phyloP scores from a whole-genome alignment of 768 basidiomycete species.

The Wakefieldia striispora region DNA sequence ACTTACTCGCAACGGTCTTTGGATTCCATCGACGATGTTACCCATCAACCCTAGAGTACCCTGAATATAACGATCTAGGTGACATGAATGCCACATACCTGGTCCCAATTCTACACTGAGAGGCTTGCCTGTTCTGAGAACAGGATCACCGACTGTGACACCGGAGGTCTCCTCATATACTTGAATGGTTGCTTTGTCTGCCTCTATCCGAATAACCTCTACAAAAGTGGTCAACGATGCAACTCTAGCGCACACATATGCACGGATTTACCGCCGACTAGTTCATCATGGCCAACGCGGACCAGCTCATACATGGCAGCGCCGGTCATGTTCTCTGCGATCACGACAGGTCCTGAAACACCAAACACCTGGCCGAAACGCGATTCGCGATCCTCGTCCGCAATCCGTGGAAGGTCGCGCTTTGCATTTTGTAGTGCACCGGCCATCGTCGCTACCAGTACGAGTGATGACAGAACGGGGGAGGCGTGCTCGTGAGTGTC shows the following conservation, averaged over 20 bases:
- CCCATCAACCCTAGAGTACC: conserved; percentile 80
- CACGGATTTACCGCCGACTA: conserved; percentile 78
- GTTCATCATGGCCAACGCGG: conserved; percentile 96
- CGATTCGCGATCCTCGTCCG: conserved; percentile 87
- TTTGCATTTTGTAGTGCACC: conserved; percentile 92
- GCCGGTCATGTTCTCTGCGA: conserved; percentile 92
- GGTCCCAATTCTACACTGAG: conserved; percentile 97
- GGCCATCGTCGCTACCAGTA: conserved; percentile 58
- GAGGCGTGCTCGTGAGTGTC: conserved; percentile 1
- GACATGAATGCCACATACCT: conserved; percentile 47
- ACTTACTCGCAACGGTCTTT: conserved; percentile 83
- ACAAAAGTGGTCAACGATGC: conserved; percentile 14
- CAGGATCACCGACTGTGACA: conserved; percentile 98
- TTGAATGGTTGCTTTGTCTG: conserved; percentile 97
- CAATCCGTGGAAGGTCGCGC: conserved; percentile 81
- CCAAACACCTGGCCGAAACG: conserved; percentile 87
- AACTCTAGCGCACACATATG: neutral
- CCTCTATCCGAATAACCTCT: conserved; percentile 99
- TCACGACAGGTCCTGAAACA: conserved; percentile 97
- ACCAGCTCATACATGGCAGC: conserved; percentile 98
- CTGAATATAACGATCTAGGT: conserved; percentile 1
- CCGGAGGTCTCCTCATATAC: conserved; percentile 99
- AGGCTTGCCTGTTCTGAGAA: conserved; percentile 95
- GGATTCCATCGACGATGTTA: conserved; percentile 99
- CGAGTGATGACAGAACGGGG: conserved; percentile 2